Evolutionary conservation across 2,329 filamentous ascomycete species (phyloP), one percentile per base, ranked within the genome.

Genomic region (Myotisia sp.): DNA sequence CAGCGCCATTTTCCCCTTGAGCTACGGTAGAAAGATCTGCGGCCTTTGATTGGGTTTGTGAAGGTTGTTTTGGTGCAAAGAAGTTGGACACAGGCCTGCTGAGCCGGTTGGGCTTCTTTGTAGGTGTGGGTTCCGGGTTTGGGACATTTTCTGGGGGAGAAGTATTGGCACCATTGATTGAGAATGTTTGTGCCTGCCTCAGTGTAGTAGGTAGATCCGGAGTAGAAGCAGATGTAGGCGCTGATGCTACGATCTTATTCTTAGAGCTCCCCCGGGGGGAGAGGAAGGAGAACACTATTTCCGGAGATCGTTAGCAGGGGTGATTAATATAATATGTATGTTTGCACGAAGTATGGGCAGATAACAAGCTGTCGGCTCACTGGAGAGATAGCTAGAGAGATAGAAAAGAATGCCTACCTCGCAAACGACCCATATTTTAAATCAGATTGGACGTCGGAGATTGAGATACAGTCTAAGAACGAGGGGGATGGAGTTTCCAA

Each of bases 261-360:
- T 38, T 41, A 4, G 36, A 28, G 26, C 34, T 27, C 24, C 34
- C 31, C 13, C 33, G 22, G 26, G 26, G 18, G 19, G 39, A 38
- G 16, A 41, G 37, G 36, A 41, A 39, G 3, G 39, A 41, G 8
- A 33, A 26, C 9, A 39, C 35, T 38, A 18, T 34, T n/a, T 16
- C 6, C 12, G 19, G 28, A 9, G 27, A 33, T 33, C 9, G 24
- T 30, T 12, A 29, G 34, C 13, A 32, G n/a, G n/a, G n/a, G n/a
- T n/a, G n/a, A n/a, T n/a, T n/a, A n/a, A n/a, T n/a, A n/a, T n/a
- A n/a, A n/a, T n/a, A n/a, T n/a, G n/a, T n/a, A n/a, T n/a, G n/a
- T n/a, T n/a, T n/a, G n/a, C n/a, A n/a, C n/a, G n/a, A n/a, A n/a
- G n/a, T n/a, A n/a, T n/a, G n/a, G n/a, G n/a, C n/a, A n/a, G n/a